These are phyloP conservation scores for Phytophthora ramorum DNA, from an alignment of 352 stramenopile species.

Conservation along the genomic window DNA sequence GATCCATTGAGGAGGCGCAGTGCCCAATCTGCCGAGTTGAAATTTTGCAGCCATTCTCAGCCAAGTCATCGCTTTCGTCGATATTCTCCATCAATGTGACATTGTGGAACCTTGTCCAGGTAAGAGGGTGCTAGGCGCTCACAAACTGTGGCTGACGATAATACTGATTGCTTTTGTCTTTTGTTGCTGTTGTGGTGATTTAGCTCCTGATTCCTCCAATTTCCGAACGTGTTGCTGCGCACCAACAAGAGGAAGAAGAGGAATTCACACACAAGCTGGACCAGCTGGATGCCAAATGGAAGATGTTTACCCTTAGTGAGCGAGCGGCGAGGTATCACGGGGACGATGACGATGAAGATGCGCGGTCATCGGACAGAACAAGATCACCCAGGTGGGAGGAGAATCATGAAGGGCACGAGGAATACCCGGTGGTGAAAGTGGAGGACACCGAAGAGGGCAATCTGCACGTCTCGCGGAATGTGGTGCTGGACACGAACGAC, in stretches of 20 bases:
- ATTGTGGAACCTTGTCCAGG: constrained; percentile 77
- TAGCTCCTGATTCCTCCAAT: constrained; percentile 49
- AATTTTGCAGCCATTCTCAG: constrained; percentile 40
- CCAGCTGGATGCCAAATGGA: constrained; percentile 65
- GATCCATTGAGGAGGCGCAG: constrained; percentile 52
- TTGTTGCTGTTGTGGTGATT: background rate
- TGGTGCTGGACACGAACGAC: constrained; percentile 73
- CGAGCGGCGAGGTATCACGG: constrained; percentile 41
- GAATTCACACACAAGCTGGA: constrained; percentile 59
- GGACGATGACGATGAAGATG: constrained; percentile 24
- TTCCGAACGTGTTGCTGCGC: constrained; percentile 18
- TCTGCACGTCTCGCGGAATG: constrained; percentile 57
- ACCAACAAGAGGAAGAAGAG: constrained; percentile 53
- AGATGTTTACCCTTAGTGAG: constrained; percentile 47
- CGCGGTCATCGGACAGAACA: constrained; percentile 1
- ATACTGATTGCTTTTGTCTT: constrained; percentile 4
- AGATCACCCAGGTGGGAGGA: constrained; percentile 23
- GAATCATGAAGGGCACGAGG: constrained; percentile 20
- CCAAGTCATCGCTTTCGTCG: constrained; percentile 26
- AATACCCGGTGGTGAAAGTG: constrained; percentile 63
- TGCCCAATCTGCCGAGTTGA: constrained; percentile 57
- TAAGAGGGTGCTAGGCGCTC: constrained; percentile 5
- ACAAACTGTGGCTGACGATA: background rate
- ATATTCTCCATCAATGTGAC: constrained; percentile 74
- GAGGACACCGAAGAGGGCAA: constrained; percentile 60